A percentile compares a stretch with the other conserved stretches of the same genome.
Evolutionary conservation across 305 asterid genomes (phyloP).

Genomic region (Nicotiana rustica): DNA sequence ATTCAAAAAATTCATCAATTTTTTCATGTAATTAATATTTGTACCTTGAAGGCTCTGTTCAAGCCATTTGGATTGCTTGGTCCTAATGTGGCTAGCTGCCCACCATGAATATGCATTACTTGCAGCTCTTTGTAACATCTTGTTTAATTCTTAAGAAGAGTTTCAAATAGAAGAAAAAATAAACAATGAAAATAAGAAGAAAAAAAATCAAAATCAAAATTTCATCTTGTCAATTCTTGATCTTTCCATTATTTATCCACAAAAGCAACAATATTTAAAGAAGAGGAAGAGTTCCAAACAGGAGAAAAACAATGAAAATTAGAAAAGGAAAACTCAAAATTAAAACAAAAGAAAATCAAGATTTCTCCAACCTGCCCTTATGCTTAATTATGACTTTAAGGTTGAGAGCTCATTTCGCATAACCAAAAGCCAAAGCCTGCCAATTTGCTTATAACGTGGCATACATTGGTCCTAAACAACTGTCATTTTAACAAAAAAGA

Average conservation of each 20-base stretch:
- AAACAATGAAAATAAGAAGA: not conserved
- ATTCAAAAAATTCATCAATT: not conserved
- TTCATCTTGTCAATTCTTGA: slow-evolving; percentile 2
- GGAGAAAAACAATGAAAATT: not conserved
- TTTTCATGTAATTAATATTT: not conserved
- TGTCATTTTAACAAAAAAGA: not conserved
- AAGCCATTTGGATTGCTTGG: slow-evolving; percentile 97
- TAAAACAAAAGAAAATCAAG: not conserved
- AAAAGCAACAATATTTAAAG: not conserved
- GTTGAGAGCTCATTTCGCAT: slow-evolving; percentile 47
- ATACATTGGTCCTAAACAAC: not conserved
- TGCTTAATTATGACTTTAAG: slow-evolving; percentile 34
- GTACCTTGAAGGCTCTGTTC: slow-evolving; percentile 87
- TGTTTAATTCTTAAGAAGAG: not conserved
- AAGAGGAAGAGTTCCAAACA: not conserved
- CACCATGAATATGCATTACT: slow-evolving; percentile 98
- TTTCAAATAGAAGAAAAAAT: slow-evolving; percentile 11
- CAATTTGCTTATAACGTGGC: not conserved
- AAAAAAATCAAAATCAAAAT: not conserved
- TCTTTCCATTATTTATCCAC: not conserved
- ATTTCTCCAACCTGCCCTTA: not conserved
- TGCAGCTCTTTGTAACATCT: slow-evolving; percentile 93
- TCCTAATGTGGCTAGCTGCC: slow-evolving; percentile 97
- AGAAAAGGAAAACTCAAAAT: not conserved
- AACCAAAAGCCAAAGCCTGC: not conserved